A percentile compares a stretch with the other conserved stretches of the same genome.
Evolutionary conservation across 2,329 filamentous ascomycete species (phyloP).

Genomic region (Epichloe coenophiala): DNA sequence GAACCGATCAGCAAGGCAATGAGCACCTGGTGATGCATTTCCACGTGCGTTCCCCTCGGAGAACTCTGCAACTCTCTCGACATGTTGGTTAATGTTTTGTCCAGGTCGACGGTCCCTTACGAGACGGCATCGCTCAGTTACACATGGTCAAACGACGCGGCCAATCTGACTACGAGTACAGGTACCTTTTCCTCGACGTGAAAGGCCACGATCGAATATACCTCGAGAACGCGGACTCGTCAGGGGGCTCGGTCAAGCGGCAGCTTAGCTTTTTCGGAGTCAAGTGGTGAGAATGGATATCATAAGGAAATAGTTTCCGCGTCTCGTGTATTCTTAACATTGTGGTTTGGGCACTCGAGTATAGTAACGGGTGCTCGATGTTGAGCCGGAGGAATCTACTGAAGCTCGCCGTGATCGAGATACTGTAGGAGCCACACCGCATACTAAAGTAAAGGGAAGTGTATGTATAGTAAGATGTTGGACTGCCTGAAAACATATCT

Average conservation of each 20-base stretch:
- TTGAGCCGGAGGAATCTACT: background rate
- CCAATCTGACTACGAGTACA: slow-evolving; percentile 60
- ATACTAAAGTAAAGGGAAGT: too few species aligned
- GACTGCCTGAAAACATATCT: too few species aligned
- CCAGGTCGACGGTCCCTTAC: slow-evolving; percentile 63
- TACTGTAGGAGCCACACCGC: too few species aligned
- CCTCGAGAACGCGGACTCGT: slow-evolving; percentile 44
- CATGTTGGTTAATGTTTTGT: background rate
- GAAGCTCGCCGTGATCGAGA: too few species aligned
- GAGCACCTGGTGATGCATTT: slow-evolving; percentile 81
- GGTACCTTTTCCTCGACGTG: slow-evolving; percentile 68
- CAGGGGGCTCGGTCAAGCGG: slow-evolving; percentile 23
- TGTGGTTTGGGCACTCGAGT: too few species aligned
- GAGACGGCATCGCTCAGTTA: slow-evolving; percentile 59
- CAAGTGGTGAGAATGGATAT: slow-evolving; percentile 30
- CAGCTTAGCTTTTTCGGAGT: slow-evolving; percentile 48
- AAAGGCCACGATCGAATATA: slow-evolving; percentile 54
- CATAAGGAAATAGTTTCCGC: too few species aligned
- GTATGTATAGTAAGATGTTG: too few species aligned
- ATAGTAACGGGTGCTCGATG: background rate
- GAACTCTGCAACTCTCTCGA: background rate
- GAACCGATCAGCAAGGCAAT: slow-evolving; percentile 59
- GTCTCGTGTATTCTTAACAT: too few species aligned
- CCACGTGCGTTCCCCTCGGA: slow-evolving; percentile 39
- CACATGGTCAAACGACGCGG: slow-evolving; percentile 61